phyloP scores from a whole-genome alignment of 140 eudicot species.

The Ambrosia hybrid region DNA sequence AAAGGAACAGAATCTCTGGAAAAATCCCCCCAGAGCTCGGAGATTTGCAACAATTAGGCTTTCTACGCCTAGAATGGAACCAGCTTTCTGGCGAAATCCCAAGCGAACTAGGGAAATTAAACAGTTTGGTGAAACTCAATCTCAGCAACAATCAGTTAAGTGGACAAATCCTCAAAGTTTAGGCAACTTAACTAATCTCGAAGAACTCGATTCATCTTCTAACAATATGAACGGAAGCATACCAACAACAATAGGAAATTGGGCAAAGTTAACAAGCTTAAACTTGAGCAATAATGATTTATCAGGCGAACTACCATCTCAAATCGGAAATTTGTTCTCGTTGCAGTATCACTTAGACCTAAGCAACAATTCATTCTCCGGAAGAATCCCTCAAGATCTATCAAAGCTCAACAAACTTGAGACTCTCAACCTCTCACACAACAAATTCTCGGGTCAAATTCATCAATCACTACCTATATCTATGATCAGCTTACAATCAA shows the following conservation, averaged over 20 bases:
- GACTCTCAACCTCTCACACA: conserved; percentile 69
- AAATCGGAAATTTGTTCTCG: conserved; percentile 54
- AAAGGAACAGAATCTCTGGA: conserved; percentile 66
- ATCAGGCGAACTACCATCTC: conserved; percentile 61
- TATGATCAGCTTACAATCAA: conserved; percentile 57
- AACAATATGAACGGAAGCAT: conserved; percentile 57
- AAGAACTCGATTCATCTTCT: conserved; percentile 62
- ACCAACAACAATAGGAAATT: conserved; percentile 58
- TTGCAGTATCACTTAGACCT: conserved; percentile 64
- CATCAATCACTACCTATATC: conserved; percentile 46
- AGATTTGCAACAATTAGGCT: conserved; percentile 40
- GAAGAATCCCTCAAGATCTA: conserved; percentile 55
- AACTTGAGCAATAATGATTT: conserved; percentile 51
- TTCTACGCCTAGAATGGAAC: conserved; percentile 56
- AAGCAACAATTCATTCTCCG: conserved; percentile 77
- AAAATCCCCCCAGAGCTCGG: conserved; percentile 69
- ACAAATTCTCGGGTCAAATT: conserved; percentile 65
- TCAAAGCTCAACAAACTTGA: conserved; percentile 51
- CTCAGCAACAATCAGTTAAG: conserved; percentile 59
- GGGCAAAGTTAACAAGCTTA: conserved; percentile 51
- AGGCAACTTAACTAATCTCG: conserved; percentile 51
- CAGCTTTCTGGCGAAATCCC: conserved; percentile 75
- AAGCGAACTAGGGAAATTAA: conserved; percentile 47
- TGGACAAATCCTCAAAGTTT: conserved; percentile 55
- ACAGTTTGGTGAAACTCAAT: conserved; percentile 44